Conservation (phyloP, 2,329 filamentous ascomycete genomes). For the Fusarium anthophilum region DNA sequence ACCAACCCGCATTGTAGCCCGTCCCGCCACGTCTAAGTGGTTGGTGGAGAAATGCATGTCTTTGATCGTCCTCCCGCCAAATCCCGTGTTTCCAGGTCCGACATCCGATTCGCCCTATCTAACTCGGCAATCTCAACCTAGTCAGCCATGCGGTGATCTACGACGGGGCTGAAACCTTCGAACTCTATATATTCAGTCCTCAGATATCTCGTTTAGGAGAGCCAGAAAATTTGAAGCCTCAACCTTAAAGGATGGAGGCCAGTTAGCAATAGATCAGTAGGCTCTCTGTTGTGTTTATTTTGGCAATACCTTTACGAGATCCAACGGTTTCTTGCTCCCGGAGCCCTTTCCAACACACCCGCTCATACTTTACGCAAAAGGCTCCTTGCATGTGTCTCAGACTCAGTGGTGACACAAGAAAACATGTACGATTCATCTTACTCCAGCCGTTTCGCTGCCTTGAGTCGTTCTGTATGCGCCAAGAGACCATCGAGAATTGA, state of each 20-base stretch:
- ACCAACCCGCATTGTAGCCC: neutral
- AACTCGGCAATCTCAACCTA: neutral
- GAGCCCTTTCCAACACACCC: neutral
- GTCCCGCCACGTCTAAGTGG: neutral
- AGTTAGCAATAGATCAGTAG: neutral
- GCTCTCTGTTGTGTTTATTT: neutral
- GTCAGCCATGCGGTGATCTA: neutral
- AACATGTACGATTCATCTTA: neutral
- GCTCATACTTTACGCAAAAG: neutral
- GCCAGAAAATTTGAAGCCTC: too few species aligned
- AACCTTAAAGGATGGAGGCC: too few species aligned
- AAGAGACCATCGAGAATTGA: neutral
- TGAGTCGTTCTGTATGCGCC: neutral
- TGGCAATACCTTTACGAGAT: neutral
- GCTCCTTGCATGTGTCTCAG: neutral
- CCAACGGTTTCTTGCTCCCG: too few species aligned
- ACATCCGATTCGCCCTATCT: neutral
- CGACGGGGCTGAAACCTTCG: neutral
- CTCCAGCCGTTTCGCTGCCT: neutral
- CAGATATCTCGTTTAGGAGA: neutral
- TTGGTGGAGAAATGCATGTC: neutral
- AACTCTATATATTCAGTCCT: neutral
- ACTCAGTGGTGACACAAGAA: neutral
- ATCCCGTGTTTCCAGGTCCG: neutral
- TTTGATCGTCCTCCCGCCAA: neutral